phyloP scores from a whole-genome alignment of 352 stramenopile genomes.

The Globisporangium spiculum region DNA sequence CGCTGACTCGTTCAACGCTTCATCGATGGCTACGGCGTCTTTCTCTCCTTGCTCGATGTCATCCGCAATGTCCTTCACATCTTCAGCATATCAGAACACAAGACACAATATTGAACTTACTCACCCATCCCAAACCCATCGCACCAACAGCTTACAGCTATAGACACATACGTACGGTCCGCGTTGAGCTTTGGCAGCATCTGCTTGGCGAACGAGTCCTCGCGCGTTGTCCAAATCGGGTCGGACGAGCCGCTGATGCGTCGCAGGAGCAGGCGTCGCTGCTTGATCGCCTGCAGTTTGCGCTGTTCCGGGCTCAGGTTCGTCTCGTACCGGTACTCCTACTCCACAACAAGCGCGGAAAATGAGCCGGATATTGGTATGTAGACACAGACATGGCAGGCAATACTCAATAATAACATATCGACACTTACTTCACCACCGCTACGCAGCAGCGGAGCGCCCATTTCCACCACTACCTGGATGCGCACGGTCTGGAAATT shows the following conservation, averaged over 20 bases:
- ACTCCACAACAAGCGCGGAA: not conserved
- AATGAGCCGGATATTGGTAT: not conserved
- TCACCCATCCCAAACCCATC: not conserved
- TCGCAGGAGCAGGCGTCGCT: slow-evolving; percentile 65
- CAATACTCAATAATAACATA: not conserved
- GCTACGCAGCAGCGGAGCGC: slow-evolving; percentile 64
- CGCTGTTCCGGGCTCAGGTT: slow-evolving; percentile 59
- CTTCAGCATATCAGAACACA: slow-evolving; percentile 12
- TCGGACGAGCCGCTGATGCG: slow-evolving; percentile 51
- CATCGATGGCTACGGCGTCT: not conserved
- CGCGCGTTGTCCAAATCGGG: slow-evolving; percentile 58
- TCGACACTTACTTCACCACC: slow-evolving; percentile 55
- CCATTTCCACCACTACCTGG: slow-evolving; percentile 47
- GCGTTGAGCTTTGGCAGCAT: slow-evolving; percentile 65
- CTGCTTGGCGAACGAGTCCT: slow-evolving; percentile 58
- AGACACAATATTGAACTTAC: not conserved
- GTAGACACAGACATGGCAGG: not conserved
- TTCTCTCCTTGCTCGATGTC: slow-evolving; percentile 60
- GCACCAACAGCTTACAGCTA: not conserved
- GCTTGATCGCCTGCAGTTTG: slow-evolving; percentile 43
- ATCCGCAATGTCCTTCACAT: slow-evolving; percentile 67
- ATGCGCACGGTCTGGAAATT: slow-evolving; percentile 64
- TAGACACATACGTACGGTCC: slow-evolving; percentile 36
- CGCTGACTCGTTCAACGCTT: not conserved
- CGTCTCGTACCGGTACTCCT: slow-evolving; percentile 76